phyloP scores from a whole-genome alignment of 371 early-diverging fungal species.

The Haplosporangium sp. region DNA sequence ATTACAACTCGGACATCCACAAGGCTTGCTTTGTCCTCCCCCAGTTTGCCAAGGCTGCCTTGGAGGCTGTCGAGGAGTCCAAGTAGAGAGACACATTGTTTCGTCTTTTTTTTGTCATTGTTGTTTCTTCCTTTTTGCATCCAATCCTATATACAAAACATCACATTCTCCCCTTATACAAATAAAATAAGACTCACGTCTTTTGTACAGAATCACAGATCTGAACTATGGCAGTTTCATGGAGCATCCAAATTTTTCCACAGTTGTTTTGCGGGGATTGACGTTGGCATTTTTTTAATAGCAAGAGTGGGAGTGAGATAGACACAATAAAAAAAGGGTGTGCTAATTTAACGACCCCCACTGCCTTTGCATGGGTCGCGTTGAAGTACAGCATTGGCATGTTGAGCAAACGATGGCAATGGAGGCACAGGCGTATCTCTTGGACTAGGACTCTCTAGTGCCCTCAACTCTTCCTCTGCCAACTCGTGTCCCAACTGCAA shows the following conservation, averaged over 20 bases:
- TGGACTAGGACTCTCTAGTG: constrained; percentile 24
- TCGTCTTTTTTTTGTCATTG: not conserved
- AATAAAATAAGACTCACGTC: no score
- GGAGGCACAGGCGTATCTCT: constrained; percentile 27
- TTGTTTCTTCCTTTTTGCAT: no score
- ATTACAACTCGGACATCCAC: constrained; percentile 96
- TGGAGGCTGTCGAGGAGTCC: constrained; percentile 56
- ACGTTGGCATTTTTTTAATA: not conserved
- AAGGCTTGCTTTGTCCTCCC: constrained; percentile 93
- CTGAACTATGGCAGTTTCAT: no score
- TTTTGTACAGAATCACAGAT: no score
- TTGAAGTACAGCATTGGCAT: constrained; percentile 6
- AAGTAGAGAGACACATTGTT: constrained; percentile 19
- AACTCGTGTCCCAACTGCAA: constrained; percentile 61
- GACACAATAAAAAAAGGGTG: no score
- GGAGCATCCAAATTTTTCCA: no score
- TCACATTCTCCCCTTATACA: no score
- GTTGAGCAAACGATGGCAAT: constrained; percentile 29
- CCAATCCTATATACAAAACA: no score
- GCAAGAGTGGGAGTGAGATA: no score
- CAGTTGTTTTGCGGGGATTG: no score
- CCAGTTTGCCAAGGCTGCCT: constrained; percentile 74
- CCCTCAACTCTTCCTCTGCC: constrained; percentile 52
- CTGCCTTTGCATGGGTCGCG: no score
- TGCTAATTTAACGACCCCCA: no score